Evolutionary conservation across 1,284 basidiomycete species (phyloP).

Genomic region (Schizopora paradoxa): DNA sequence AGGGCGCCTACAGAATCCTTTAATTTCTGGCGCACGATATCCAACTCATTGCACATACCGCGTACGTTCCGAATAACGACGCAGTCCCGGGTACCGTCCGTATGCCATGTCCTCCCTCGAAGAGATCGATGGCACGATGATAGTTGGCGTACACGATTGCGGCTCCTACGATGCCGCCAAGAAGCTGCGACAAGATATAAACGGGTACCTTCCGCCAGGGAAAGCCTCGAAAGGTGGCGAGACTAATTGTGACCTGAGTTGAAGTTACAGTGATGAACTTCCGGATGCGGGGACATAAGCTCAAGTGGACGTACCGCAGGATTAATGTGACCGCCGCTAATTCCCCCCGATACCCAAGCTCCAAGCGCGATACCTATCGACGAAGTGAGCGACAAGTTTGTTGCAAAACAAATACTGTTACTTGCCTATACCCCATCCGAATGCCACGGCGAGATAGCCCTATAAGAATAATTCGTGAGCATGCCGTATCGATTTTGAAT

Average conservation of each 20-base stretch:
- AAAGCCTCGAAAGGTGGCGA: constrained; percentile 67
- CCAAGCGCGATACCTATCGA: constrained; percentile 47
- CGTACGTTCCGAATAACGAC: constrained; percentile 65
- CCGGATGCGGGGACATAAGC: background rate
- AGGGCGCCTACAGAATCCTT: too few relatives aligned
- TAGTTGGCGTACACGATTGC: constrained; percentile 72
- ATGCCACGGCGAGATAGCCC: constrained; percentile 52
- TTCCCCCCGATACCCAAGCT: constrained; percentile 58
- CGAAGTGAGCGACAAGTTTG: constrained; percentile 12
- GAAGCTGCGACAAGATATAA: constrained; percentile 65
- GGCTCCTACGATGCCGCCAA: constrained; percentile 68
- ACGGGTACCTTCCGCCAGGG: constrained; percentile 73
- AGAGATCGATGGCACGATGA: constrained; percentile 64
- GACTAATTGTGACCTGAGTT: constrained; percentile 53
- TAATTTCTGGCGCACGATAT: too few relatives aligned
- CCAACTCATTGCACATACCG: constrained; percentile 46
- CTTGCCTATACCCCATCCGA: constrained; percentile 64
- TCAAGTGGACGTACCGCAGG: constrained; percentile 51
- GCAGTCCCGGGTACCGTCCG: constrained; percentile 63
- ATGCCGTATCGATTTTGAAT: background rate
- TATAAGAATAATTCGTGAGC: constrained; percentile 25
- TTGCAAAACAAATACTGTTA: constrained; percentile 12
- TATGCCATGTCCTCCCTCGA: constrained; percentile 53
- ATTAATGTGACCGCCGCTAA: constrained; percentile 75
- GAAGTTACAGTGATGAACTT: constrained; percentile 19